Evolutionary conservation across 1,284 basidiomycete species (phyloP).

Genomic region (Trichosporon sp.): DNA sequence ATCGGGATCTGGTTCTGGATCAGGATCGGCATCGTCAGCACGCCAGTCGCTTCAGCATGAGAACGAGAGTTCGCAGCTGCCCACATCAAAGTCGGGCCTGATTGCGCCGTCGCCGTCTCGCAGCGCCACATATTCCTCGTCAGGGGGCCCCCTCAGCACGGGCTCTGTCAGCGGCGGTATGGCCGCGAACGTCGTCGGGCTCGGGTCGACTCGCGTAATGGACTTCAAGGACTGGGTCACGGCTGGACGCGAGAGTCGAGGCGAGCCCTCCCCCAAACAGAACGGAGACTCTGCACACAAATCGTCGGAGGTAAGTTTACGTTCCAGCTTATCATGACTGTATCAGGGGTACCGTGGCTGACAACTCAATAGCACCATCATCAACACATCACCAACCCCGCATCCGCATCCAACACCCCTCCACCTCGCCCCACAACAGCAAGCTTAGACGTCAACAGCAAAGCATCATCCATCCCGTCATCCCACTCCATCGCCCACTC

Average conservation of each 20-base stretch:
- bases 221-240: slow-evolving; percentile 25
- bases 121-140: background rate
- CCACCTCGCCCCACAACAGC: background rate
- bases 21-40: background rate
- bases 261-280: background rate
- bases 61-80: background rate
- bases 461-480: slow-evolving; percentile 7
- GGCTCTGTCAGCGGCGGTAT: slow-evolving; percentile 2
- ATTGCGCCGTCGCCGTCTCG: slow-evolving; percentile 1
- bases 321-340: background rate
- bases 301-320: background rate
- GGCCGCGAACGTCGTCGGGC: slow-evolving; percentile 8
- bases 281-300: background rate
- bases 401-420: background rate
- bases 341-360: background rate
- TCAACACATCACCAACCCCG: too few relatives aligned
- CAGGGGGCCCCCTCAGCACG: background rate
- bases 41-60: background rate
- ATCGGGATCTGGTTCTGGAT: too few relatives aligned
- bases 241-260: slow-evolving; percentile 14
- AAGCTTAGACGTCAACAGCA: slow-evolving; percentile 1
- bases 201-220: slow-evolving; percentile 18
- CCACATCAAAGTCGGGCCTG: background rate
- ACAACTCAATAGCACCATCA: background rate
- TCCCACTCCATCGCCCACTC: slow-evolving; percentile 10